Evolutionary conservation across 108 stramenopile genomes (phyloP), one percentile per base, ranked within the genome.

Genomic region (Stephanodiscus minutulus): DNA sequence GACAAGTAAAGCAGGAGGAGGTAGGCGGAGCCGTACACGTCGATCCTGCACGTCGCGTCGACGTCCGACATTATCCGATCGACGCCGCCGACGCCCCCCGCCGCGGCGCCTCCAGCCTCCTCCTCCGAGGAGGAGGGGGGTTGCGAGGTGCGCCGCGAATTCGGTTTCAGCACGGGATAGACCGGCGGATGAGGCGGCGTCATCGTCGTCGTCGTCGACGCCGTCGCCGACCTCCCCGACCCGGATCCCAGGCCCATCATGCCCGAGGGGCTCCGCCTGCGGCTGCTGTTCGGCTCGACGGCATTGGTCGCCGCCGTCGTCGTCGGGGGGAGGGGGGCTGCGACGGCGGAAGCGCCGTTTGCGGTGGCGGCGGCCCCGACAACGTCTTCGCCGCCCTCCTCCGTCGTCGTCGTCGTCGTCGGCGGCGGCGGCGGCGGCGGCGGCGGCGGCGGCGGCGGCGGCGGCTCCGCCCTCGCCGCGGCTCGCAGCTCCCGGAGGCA

Each of bases 1-100:
- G 86, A 83, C 72, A 68, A 67, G 74, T 80, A 72, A 12, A 85
- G 28, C 61, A 86, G 50, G 35, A 91, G 53, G 33, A 77, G 20
- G 43, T 50, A 77, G 13, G 76, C 76, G 0, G 76, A 77, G 17
- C 68, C 76, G 31, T 70, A 77, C 1, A 77, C 36, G 17, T 77
- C 76, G 46, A 77, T 70, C 41, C 64, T 68, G 7, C 60, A 61
- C 28, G 69, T 22, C 37, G 68, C 61, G 2, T 69, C 55, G 2
- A 44, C 10, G 22, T 68, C 61, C 44, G 39, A 53, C 20, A 21
- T 27, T 27, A 46, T 0, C 8, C 22, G 13, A 27, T 10, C 33
- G 44, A 15, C 25, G 27, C n/a, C 24, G 27, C 28, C 25, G 7
- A 8, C 24, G 5, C 27, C 21, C 8, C 27, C 28, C n/a, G n/a